Base-by-base conservation (phyloP, 805 yeast genomes). In the Ogataea zsoltii region DNA sequence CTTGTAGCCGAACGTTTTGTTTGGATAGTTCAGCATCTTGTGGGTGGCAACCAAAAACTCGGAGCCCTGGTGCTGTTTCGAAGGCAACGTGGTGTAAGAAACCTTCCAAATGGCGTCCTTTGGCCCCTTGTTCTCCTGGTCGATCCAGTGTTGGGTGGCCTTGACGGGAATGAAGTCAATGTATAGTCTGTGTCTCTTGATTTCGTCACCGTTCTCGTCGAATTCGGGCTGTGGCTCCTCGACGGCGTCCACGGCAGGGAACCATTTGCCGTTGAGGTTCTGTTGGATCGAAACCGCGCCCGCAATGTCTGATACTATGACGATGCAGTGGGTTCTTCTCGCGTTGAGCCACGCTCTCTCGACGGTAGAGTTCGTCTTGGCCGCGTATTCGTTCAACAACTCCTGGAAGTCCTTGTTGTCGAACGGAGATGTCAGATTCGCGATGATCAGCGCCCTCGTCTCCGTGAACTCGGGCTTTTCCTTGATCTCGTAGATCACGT, bases 261-360 rank as follows among this genome's bases (percentile, higher is more conserved):
- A 71, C 23, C 43, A 44, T 5, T 57, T 48, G 0, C 74, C 75
- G 42, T 67, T 64, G 46, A 74, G 49, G 29, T 58, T 57, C 19
- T 58, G 55, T 34, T 71, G 66, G 18, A 74, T 54, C 18, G 58
- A 55, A 7, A 48, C 57, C 1, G 78, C 76, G 7, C 77, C 76
- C 21, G 66, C 67, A 43, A 67, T 67, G 31, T 66, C 67, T 38
- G 69, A 63, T 14, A 68, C 64, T 37, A 74, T 58, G 18, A 74
- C 71, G 25, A 71, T 68, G 25, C 71, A 72, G 51, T 74, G 78
- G 7, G 76, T 62, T 52, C 75, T 52, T 29, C 63, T 53, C 33
- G 63, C 51, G 49, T 69, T 73, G 42, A 74, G 56, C 78, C 78
- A 74, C 4, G 75, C 75, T 38, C 77, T 56, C 49, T 72, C 77